Conservation (phyloP, 148 eudicot species). For the Rhododendron molle region DNA sequence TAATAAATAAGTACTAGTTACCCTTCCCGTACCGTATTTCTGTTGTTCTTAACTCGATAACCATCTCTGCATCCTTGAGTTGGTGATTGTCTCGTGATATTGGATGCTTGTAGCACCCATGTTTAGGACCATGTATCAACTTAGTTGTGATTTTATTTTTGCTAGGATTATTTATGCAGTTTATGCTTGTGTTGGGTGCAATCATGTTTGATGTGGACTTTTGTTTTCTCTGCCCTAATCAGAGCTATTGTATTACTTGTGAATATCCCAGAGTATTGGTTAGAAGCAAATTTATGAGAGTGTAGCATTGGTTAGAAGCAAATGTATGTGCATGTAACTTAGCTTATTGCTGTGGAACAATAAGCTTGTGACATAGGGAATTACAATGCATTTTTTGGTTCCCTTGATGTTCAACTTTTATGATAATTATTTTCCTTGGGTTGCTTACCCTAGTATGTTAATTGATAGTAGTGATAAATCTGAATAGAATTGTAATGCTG, state of each 20-base stretch:
- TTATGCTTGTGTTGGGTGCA: neutral
- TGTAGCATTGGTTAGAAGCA: neutral
- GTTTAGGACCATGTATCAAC: neutral
- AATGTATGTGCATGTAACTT: neutral
- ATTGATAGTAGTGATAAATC: neutral
- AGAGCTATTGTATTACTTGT: neutral
- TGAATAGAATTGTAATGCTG: slow-evolving; percentile 6
- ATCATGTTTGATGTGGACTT: neutral
- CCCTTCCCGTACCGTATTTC: no score
- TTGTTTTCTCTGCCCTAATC: neutral
- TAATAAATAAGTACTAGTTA: no score
- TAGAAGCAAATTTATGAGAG: neutral
- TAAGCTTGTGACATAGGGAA: neutral
- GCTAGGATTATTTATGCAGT: neutral
- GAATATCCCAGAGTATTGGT: neutral
- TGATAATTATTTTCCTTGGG: neutral
- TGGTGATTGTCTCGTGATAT: neutral
- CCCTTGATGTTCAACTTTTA: neutral
- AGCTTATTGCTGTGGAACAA: neutral
- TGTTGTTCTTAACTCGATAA: neutral
- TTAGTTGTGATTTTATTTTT: neutral
- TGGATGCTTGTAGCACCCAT: neutral
- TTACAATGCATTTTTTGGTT: neutral
- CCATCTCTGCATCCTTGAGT: neutral
- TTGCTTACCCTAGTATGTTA: neutral